These are phyloP conservation scores for Mallotus nudiflorus DNA, from an alignment of 345 rosid species.

Conservation along the genomic window DNA sequence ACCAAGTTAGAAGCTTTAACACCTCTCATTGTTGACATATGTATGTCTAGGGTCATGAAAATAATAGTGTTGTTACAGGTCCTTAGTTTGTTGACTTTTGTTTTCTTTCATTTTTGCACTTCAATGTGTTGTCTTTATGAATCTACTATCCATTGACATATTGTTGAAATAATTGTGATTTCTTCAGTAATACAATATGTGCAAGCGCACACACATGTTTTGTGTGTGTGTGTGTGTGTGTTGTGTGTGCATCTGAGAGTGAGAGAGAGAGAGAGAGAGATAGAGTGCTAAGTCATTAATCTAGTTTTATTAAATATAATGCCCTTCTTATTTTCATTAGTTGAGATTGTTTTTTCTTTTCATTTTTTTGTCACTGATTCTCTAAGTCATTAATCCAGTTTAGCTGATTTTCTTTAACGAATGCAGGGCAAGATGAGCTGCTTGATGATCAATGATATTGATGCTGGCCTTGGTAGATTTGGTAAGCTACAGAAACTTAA, in stretches of 20 bases:
- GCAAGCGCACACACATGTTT: no score
- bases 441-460: conserved; percentile 92
- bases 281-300: no score
- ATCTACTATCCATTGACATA: background rate
- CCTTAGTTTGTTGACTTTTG: background rate
- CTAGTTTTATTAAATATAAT: no score
- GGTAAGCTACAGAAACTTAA: conserved; percentile 47
- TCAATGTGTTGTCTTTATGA: background rate
- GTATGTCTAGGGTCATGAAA: conserved; percentile 39
- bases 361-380: background rate
- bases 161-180: no score
- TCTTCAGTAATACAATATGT: no score
- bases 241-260: no score
- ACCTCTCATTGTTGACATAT: conserved; percentile 43
- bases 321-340: background rate
- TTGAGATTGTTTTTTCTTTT: background rate
- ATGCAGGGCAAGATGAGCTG: conserved; percentile 98
- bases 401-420: conserved; percentile 12
- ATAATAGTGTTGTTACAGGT: conserved; percentile 13
- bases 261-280: no score
- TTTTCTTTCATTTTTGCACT: background rate
- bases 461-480: conserved; percentile 98
- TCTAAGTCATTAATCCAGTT: background rate
- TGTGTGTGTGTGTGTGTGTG: no score
- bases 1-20: conserved; percentile 79